phyloP scores from a whole-genome alignment of 441 rosid species.

The Brassica hybrid region DNA sequence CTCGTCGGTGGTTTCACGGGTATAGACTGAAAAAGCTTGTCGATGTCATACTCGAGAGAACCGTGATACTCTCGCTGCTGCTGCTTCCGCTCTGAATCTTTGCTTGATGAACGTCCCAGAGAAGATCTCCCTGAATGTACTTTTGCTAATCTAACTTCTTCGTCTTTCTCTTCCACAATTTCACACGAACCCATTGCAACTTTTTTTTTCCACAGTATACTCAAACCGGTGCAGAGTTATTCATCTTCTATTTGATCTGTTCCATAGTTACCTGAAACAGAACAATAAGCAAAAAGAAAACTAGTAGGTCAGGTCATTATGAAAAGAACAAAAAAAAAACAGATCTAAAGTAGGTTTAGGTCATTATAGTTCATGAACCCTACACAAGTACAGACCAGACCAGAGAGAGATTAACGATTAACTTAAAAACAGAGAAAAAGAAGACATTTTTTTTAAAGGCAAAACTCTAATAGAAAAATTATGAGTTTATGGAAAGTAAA shows the following conservation, averaged over 20 bases:
- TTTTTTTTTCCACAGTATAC: not conserved
- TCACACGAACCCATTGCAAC: slow-evolving; percentile 1
- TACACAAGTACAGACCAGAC: not conserved
- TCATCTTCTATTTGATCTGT: not conserved
- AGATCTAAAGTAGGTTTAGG: slow-evolving; percentile 7
- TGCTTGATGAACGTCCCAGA: not conserved
- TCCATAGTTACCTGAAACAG: not conserved
- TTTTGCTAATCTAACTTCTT: not conserved
- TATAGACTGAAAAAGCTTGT: not conserved
- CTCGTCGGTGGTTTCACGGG: slow-evolving; percentile 8
- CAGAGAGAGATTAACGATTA: not conserved
- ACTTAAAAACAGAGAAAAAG: not conserved
- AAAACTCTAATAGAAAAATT: not conserved
- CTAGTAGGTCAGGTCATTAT: not conserved
- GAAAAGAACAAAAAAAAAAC: not conserved
- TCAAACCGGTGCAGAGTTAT: not conserved
- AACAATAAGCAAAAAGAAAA: not conserved
- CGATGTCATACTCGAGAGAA: not conserved
- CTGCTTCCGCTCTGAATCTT: not conserved
- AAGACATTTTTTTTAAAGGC: not conserved
- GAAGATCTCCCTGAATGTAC: not conserved
- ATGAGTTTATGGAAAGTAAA: not conserved
- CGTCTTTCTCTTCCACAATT: slow-evolving; percentile 7
- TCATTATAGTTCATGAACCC: slow-evolving; percentile 2
- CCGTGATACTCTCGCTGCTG: slow-evolving; percentile 5